phyloP scores from a whole-genome alignment of 2,329 filamentous ascomycete species.

The Phialocephala subalpina region DNA sequence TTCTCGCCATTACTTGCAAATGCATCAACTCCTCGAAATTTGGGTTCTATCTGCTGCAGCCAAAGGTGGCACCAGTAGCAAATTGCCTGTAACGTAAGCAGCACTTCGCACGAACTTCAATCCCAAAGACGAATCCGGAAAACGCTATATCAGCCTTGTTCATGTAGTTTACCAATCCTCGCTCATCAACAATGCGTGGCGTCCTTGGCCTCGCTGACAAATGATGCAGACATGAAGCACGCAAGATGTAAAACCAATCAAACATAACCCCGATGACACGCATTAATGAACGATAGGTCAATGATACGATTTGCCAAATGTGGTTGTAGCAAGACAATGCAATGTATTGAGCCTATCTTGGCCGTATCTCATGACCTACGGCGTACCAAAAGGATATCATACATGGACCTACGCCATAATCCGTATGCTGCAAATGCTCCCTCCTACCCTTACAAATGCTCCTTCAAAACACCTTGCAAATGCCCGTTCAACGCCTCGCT shows the following conservation, averaged over 20 bases:
- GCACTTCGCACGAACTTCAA: slow-evolving; percentile 30
- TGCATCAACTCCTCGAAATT: no score
- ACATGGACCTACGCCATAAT: neutral
- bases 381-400: neutral
- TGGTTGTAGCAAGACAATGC: neutral
- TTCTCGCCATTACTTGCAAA: no score
- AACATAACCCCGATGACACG: no score
- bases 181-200: neutral
- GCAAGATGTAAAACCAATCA: neutral
- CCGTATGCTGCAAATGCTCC: slow-evolving; percentile 13
- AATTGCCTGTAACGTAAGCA: no score
- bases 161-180: neutral
- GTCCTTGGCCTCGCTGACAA: slow-evolving; percentile 19
- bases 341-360: slow-evolving; percentile 1
- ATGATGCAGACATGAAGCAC: neutral
- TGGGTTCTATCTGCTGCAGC: no score
- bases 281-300: neutral
- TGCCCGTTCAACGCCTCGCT: slow-evolving; percentile 5
- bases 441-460: slow-evolving; percentile 1
- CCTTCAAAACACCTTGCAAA: slow-evolving; percentile 7
- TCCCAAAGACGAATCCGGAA: slow-evolving; percentile 2
- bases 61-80: no score
- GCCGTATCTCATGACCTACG: neutral
- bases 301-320: neutral
- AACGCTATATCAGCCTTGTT: slow-evolving; percentile 10